A percentile compares a stretch with the other conserved stretches of the same genome.
Conservation (phyloP, 2,329 filamentous ascomycete species). For the Fusarium begoniae region DNA sequence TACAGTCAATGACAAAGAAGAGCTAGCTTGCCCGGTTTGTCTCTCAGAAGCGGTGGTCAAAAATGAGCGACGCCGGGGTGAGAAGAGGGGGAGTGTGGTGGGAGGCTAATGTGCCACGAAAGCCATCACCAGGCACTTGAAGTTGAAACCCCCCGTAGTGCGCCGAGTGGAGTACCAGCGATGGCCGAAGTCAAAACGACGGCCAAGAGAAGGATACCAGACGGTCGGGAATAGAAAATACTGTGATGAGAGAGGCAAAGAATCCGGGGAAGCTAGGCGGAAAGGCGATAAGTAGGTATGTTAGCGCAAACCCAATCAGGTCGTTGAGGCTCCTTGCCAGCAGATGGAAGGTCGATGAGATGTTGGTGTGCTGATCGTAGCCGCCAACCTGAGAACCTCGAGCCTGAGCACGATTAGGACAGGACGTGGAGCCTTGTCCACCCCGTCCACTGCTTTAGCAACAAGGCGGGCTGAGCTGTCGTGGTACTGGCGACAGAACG, state of each 20-base stretch:
- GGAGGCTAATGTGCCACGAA: conserved; percentile 49
- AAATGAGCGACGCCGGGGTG: conserved; percentile 46
- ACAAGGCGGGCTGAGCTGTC: conserved; percentile 29
- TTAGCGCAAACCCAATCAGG: conserved; percentile 30
- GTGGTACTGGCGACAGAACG: conserved; percentile 38
- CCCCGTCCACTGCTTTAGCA: conserved; percentile 25
- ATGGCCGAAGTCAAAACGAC: conserved; percentile 34
- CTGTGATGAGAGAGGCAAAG: conserved; percentile 33
- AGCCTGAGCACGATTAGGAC: conserved; percentile 23
- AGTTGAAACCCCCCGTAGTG: conserved; percentile 42
- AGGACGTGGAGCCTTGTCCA: conserved; percentile 33
- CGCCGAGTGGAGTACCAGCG: conserved; percentile 42
- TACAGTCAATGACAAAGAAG: conserved; percentile 47
- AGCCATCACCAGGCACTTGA: conserved; percentile 45
- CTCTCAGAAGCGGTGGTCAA: conserved; percentile 42
- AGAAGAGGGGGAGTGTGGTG: conserved; percentile 46
- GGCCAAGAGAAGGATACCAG: conserved; percentile 36
- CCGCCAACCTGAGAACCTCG: conserved; percentile 28
- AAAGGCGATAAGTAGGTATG: conserved; percentile 39
- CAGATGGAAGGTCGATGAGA: conserved; percentile 23
- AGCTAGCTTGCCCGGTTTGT: conserved; percentile 42
- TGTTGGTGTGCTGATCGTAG: conserved; percentile 37
- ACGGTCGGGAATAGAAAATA: conserved; percentile 33
- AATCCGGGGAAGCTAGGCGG: conserved; percentile 38
- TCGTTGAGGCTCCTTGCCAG: conserved; percentile 25